These are phyloP conservation scores for Fonsecaea pedrosoi DNA, from an alignment of 2,329 filamentous ascomycete genomes.

Conservation along the genomic window DNA sequence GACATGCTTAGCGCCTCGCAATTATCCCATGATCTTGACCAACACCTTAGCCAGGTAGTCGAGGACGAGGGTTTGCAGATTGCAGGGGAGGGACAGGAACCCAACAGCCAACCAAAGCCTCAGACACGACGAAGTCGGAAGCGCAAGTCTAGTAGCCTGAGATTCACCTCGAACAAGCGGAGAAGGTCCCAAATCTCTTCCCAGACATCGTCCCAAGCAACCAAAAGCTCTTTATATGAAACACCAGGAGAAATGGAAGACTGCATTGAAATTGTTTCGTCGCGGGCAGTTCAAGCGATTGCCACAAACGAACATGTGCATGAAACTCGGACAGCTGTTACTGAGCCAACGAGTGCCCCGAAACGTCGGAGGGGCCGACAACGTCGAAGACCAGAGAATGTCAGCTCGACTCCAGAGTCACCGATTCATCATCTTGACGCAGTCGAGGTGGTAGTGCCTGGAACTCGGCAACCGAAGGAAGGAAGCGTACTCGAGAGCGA, in stretches of 20 bases:
- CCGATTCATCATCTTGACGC: background rate
- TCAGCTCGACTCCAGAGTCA: background rate
- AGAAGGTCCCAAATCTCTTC: constrained; percentile 23
- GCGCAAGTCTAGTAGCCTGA: constrained; percentile 26
- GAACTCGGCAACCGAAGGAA: background rate
- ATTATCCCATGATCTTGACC: constrained; percentile 52
- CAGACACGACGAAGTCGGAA: constrained; percentile 22
- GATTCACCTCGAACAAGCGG: constrained; percentile 21
- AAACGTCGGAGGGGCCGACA: constrained; percentile 21
- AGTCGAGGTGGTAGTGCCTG: constrained; percentile 13
- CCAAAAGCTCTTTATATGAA: background rate
- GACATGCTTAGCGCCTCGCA: constrained; percentile 55
- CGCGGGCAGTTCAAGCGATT: constrained; percentile 9
- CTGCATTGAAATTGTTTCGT: constrained; percentile 25
- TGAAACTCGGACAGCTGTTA: background rate
- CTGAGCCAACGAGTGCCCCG: constrained; percentile 8
- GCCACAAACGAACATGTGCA: constrained; percentile 1
- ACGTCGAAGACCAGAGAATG: constrained; percentile 4
- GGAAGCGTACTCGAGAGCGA: background rate
- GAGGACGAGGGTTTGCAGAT: background rate
- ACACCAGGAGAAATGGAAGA: constrained; percentile 22
- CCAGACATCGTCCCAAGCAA: constrained; percentile 17
- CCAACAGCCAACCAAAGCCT: background rate
- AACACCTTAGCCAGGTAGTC: constrained; percentile 26
- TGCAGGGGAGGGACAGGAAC: background rate